Percentiles rank a stretch among this genome's conserved stretches.
These are phyloP conservation scores for Hyphodiscus sp. DNA, from an alignment of 2,329 filamentous ascomycete species.

Conservation along the genomic window DNA sequence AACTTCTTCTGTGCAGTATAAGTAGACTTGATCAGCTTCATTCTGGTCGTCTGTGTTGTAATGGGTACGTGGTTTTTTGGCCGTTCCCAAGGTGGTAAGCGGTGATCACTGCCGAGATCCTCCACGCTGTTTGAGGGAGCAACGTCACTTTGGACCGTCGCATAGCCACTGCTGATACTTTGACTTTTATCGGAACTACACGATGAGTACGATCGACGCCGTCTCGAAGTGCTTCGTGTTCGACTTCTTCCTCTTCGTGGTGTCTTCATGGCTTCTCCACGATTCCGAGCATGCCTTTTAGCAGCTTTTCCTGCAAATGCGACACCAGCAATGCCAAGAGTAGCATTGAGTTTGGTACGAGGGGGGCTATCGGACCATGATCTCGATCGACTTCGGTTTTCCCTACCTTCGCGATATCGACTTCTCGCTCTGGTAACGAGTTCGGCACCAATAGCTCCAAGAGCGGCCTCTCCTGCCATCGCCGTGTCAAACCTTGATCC, in stretches of 20 bases:
- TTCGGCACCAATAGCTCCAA: slow-evolving; percentile 59
- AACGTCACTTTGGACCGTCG: no score
- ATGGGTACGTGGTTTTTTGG: no score
- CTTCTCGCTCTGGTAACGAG: slow-evolving; percentile 53
- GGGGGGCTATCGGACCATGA: not conserved
- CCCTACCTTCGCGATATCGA: slow-evolving; percentile 49
- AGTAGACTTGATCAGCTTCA: no score
- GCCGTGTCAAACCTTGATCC: no score
- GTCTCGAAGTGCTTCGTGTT: not conserved
- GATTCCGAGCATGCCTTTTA: not conserved
- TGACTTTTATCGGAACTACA: no score
- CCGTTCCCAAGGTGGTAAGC: no score
- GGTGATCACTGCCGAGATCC: no score
- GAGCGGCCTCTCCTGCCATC: slow-evolving; percentile 45
- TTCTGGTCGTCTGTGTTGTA: no score
- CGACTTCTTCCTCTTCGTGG: not conserved
- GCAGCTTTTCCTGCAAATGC: slow-evolving; percentile 27
- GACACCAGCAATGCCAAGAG: not conserved
- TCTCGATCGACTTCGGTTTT: slow-evolving; percentile 5
- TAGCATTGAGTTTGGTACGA: not conserved
- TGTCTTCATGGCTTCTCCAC: not conserved
- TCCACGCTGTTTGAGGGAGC: no score
- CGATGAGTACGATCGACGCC: not conserved
- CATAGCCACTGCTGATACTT: no score
- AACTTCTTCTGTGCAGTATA: no score